Base-by-base conservation (phyloP, 2,329 filamentous ascomycete species). In the Aspergillus jensenii region DNA sequence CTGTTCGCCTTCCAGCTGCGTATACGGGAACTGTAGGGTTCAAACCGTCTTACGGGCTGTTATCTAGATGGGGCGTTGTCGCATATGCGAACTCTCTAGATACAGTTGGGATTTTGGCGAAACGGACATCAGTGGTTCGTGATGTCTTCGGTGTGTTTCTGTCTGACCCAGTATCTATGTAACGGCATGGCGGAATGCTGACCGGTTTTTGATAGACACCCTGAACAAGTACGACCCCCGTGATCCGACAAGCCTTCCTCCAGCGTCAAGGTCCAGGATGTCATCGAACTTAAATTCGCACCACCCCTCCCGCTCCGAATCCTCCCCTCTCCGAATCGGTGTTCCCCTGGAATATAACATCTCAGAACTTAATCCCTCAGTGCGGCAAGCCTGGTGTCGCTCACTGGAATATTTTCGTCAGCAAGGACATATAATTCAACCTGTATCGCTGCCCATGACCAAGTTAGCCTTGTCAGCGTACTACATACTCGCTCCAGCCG, bases 1-100 rank as follows among this genome's bases (percentile, higher is more conserved):
- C 90, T 1, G 89, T 97, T 49, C 83, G 93, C 58, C 81, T 97
- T 49, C 93, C 93, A 0, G 93, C 93, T 14, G 90, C 93, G 1
- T 97, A 96, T 71, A 92, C 89, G 8, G 90, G 90, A 3, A 83
- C 88, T 0, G 82, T 93, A 15, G 93, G 93, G 0, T 96, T 93
- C 76, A 96, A 97, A 74, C 93, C 93, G 1, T 95, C 90, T 27
- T 97, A 97, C 70, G 93, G 93, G 15, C 83, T 93, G 76, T 74
- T 97, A 31, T 96, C 91, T 45, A 83, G 93, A 59, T 91, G 87
- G 80, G 93, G 93, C 1, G 90, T 97, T 2, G 85, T 97, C 50
- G 89, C 91, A 14, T 97, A 97, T 71, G 93, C 93, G 8, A 96
- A 97, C 73, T 96, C 91, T 2, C 79, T 97, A 8, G 93, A 97